phyloP scores from a whole-genome alignment of 345 rosid genomes.

The Populus simonii region DNA sequence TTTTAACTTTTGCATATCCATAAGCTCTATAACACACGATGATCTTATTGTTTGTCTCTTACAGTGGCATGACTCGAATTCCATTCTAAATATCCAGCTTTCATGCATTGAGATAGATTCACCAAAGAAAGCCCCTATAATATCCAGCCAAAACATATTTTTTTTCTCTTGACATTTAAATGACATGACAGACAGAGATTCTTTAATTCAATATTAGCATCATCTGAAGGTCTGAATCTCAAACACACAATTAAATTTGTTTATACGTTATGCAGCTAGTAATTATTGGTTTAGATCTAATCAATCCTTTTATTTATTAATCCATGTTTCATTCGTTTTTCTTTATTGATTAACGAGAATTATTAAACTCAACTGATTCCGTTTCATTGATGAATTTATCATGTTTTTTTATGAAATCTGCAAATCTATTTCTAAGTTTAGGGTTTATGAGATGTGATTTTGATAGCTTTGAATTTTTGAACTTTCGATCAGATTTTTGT shows the following conservation, averaged over 20 bases:
- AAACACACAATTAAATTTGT: neutral
- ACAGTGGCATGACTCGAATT: too few relatives aligned
- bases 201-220: neutral
- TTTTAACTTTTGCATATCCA: neutral
- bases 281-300: neutral
- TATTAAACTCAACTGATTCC: neutral
- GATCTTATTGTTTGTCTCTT: too few relatives aligned
- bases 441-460: neutral
- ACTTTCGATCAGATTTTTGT: neutral
- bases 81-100: too few relatives aligned
- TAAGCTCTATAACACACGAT: too few relatives aligned
- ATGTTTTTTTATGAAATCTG: neutral
- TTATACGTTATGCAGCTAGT: neutral
- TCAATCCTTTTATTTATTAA: neutral
- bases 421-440: neutral
- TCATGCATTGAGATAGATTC: too few relatives aligned
- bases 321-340: neutral
- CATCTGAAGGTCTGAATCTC: neutral
- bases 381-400: neutral
- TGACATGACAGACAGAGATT: neutral
- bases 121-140: too few relatives aligned
- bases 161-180: neutral
- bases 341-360: neutral
- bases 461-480: neutral
- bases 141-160: neutral